phyloP scores from a whole-genome alignment of 257 asterid species.

The Primulina huaijiensis region DNA sequence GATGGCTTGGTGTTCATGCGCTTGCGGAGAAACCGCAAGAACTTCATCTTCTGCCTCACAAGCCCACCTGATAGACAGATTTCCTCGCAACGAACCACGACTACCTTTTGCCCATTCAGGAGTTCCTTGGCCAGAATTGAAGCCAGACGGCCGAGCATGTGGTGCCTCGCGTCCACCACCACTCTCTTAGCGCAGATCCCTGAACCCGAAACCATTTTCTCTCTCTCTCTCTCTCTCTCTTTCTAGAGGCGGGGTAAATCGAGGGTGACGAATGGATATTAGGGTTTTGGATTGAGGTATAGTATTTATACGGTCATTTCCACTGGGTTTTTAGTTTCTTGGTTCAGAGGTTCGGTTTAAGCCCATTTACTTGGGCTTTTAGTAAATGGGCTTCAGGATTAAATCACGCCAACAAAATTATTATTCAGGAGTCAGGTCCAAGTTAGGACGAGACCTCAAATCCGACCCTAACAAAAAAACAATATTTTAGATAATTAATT shows the following conservation, averaged over 20 bases:
- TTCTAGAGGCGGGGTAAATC: too few relatives aligned
- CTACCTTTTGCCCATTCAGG: constrained; percentile 47
- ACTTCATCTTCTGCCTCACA: constrained; percentile 58
- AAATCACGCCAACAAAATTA: too few relatives aligned
- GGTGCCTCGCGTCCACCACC: constrained; percentile 52
- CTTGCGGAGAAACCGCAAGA: constrained; percentile 49
- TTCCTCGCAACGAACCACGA: constrained; percentile 52
- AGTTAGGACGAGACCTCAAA: too few relatives aligned
- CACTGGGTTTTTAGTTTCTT: not conserved
- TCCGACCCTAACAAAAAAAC: too few relatives aligned
- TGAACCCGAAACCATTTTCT: constrained; percentile 51
- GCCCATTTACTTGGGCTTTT: too few relatives aligned
- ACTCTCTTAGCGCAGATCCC: constrained; percentile 46
- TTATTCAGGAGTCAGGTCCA: too few relatives aligned
- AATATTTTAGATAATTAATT: too few relatives aligned
- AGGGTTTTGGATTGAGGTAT: not conserved
- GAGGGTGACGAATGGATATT: too few relatives aligned
- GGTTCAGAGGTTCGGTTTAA: too few relatives aligned
- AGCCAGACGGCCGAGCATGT: constrained; percentile 47
- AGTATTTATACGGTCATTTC: not conserved
- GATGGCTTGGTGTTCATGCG: constrained; percentile 64
- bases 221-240: not conserved
- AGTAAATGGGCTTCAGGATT: too few relatives aligned
- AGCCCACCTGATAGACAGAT: constrained; percentile 55
- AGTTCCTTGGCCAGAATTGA: constrained; percentile 51